These are phyloP conservation scores for Hanseniaspora clermontiae DNA, from an alignment of 805 yeast genomes.

Conservation along the genomic window DNA sequence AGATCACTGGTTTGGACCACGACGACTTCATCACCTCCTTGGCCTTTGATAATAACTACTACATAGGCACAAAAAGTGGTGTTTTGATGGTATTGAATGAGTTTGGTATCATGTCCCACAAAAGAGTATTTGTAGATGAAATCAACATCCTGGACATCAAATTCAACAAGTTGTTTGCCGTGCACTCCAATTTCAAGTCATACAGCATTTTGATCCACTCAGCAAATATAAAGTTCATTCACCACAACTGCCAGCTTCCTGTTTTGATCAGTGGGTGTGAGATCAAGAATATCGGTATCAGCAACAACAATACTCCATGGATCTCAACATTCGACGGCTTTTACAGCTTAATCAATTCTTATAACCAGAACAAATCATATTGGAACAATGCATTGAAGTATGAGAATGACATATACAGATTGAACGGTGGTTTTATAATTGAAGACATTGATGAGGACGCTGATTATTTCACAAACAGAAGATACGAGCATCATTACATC, in stretches of 20 bases:
- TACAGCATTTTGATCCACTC: not conserved
- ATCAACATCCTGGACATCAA: not conserved
- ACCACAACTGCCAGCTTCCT: not conserved
- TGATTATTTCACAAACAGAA: not conserved
- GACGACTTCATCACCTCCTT: not conserved
- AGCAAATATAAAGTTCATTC: not conserved
- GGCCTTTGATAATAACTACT: not conserved
- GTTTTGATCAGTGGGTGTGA: not conserved
- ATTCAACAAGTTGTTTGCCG: not conserved
- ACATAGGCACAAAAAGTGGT: not conserved
- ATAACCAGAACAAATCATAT: not conserved
- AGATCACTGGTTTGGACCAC: not conserved
- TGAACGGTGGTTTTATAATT: conserved; percentile 3
- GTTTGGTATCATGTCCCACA: not conserved
- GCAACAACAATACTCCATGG: conserved; percentile 8
- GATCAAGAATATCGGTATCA: conserved; percentile 3
- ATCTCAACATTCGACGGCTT: conserved; percentile 1
- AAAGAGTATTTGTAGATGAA: not conserved
- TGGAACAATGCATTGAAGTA: conserved; percentile 7
- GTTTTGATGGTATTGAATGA: not conserved
- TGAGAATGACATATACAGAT: conserved; percentile 1
- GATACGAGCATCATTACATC: not conserved
- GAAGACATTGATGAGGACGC: not conserved
- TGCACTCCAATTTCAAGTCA: not conserved
- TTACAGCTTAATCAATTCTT: conserved; percentile 7